A percentile compares a stretch with the other conserved stretches of the same genome.
These are phyloP conservation scores for Colletotrichum sublineola DNA, from an alignment of 2,329 filamentous ascomycete genomes.

Conservation along the genomic window DNA sequence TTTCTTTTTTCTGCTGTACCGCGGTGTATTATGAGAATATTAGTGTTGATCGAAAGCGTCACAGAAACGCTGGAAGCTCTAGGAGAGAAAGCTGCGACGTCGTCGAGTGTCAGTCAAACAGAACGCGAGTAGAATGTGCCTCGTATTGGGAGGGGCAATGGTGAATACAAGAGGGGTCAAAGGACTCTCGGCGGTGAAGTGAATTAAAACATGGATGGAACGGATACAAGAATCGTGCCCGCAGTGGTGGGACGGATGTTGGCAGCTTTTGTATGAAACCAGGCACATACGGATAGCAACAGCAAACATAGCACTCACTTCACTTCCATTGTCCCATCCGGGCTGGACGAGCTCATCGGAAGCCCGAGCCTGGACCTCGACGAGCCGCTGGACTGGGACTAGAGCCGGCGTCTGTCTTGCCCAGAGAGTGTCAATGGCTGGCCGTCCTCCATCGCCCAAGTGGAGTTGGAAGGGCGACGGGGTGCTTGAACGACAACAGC, in stretches of 20 bases:
- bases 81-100: neutral
- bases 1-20: neutral
- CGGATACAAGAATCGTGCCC: neutral
- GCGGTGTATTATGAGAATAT: neutral
- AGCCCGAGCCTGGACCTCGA: constrained; percentile 18
- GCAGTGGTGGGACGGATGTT: constrained; percentile 24
- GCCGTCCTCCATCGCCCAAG: constrained; percentile 24
- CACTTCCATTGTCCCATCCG: constrained; percentile 3
- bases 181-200: constrained; percentile 27
- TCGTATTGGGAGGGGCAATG: constrained; percentile 10
- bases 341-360: constrained; percentile 13
- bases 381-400: constrained; percentile 28
- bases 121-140: constrained; percentile 9
- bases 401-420: constrained; percentile 35
- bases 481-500: constrained; percentile 14
- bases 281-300: constrained; percentile 40
- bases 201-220: constrained; percentile 16
- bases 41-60: neutral
- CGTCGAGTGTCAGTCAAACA: constrained; percentile 22
- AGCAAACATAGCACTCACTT: constrained; percentile 31
- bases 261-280: constrained; percentile 41
- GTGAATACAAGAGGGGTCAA: constrained; percentile 3
- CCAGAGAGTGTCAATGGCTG: constrained; percentile 38
- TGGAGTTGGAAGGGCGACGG: constrained; percentile 35
- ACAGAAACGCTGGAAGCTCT: neutral